phyloP scores from a whole-genome alignment of 176 grass and related monocot species.

The Musa beccarii region DNA sequence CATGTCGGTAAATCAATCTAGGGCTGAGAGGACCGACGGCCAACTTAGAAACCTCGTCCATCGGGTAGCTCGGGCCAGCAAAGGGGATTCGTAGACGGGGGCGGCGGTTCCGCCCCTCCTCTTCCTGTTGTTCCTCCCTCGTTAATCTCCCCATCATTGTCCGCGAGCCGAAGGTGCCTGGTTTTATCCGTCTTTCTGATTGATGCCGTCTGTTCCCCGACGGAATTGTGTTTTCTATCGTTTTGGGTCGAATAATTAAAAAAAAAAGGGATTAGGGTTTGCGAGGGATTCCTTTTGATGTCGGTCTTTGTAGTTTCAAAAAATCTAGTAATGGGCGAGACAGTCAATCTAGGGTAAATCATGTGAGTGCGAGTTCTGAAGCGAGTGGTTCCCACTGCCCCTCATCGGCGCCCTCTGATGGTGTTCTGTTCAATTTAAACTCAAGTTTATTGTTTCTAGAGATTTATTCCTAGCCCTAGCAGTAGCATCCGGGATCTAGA shows the following conservation, averaged over 20 bases:
- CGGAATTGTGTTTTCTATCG: background rate
- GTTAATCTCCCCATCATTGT: constrained; percentile 2
- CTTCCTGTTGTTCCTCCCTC: background rate
- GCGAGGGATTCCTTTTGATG: constrained; percentile 10
- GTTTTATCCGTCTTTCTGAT: background rate
- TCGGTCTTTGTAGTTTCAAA: constrained; percentile 46
- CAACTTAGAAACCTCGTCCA: constrained; percentile 50
- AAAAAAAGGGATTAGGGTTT: constrained; percentile 24
- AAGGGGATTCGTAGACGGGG: constrained; percentile 49
- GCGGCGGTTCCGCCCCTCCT: constrained; percentile 17
- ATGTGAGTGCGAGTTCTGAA: constrained; percentile 24
- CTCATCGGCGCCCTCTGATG: constrained; percentile 14
- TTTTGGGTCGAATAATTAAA: background rate
- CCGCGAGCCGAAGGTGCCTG: constrained; percentile 50
- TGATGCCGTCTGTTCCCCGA: background rate
- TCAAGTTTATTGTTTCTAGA: background rate
- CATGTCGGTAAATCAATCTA: constrained; percentile 55
- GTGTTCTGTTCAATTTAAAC: constrained; percentile 3
- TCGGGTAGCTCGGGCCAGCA: constrained; percentile 53
- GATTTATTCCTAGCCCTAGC: background rate
- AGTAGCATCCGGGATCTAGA: too few species aligned
- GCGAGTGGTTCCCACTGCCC: constrained; percentile 15
- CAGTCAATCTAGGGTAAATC: constrained; percentile 50
- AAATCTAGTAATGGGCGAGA: constrained; percentile 54
- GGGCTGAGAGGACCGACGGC: constrained; percentile 50